Evolutionary conservation across 2,329 filamentous ascomycete genomes (phyloP), one percentile per base, ranked within the genome.

Genomic region (Alternaria sp.): DNA sequence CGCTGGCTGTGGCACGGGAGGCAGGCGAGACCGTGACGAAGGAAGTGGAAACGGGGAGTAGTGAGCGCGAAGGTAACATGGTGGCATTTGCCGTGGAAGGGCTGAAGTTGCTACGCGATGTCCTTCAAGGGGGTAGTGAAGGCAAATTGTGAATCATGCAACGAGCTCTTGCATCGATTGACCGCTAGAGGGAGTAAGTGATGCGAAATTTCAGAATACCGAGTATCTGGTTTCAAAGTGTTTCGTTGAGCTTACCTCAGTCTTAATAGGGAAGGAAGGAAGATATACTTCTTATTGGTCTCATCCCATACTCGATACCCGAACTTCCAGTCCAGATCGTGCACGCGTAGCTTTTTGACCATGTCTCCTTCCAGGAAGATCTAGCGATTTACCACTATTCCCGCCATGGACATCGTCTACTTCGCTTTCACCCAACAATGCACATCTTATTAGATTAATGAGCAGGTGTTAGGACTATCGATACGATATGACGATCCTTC

Each of bases 1-100:
- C 87, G 16, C 73, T 90, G 38, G 87, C 87, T n/a, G 85, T 89
- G 7, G 83, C 83, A 22, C 81, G 81, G 14, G 81, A 84, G 18
- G 76, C 76, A n/a, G 86, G 83, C 32, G 85, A 82, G 28, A 83
- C 80, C 0, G 81, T 82, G 59, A 85, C 81, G 54, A 82, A 81
- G 55, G 88, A 89, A 73, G 68, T 87, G 28, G 81, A 86, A 52
- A 89, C 87, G 1, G 85, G 83, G 7, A 74, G 83, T 24, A 83
- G 81, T 8, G 79, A 89, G 69, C 78, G 88, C 57, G 83, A 86
- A 70, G 83, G 66, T 51, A 90, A 90, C 70, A 90, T 90, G 88
- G 81, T 89, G 59, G 75, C 75, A 38, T 90, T 90, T 81, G 86
- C 87, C 0, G 79, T 82, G 3, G 86, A 87, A 73, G 86, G 79